These are phyloP conservation scores for Brassica incana DNA, from an alignment of 345 rosid genomes.

Conservation along the genomic window DNA sequence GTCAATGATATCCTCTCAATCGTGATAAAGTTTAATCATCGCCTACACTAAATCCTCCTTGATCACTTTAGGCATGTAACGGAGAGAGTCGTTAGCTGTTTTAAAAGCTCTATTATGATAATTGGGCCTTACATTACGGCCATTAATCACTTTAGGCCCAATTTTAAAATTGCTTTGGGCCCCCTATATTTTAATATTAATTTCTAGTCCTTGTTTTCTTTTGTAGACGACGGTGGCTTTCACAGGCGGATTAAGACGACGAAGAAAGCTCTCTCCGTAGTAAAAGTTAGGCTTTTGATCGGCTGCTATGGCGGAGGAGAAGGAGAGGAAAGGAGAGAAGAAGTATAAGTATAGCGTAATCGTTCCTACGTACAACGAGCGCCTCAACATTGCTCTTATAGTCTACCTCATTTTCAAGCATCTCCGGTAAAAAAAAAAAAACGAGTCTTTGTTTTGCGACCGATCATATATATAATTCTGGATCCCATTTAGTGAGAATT, in stretches of 20 bases:
- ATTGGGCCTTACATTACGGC: constrained; percentile 19
- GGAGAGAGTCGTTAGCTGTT: neutral
- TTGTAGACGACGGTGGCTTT: constrained; percentile 1
- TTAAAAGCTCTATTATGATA: neutral
- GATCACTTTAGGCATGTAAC: too few species aligned
- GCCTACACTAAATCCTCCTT: too few species aligned
- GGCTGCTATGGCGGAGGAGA: constrained; percentile 28
- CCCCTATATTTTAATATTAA: constrained; percentile 14
- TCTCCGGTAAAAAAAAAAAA: constrained; percentile 50
- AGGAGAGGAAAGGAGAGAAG: constrained; percentile 20
- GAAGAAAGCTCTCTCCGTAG: constrained; percentile 19
- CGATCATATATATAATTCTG: constrained; percentile 10
- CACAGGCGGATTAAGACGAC: neutral
- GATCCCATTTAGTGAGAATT: constrained; percentile 15
- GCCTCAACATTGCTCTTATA: constrained; percentile 81
- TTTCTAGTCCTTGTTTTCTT: neutral
- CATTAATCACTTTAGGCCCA: neutral
- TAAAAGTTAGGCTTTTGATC: neutral
- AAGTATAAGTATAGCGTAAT: constrained; percentile 77
- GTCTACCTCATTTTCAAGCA: constrained; percentile 94
- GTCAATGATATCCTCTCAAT: too few species aligned
- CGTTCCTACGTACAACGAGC: constrained; percentile 94
- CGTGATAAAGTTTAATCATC: too few species aligned
- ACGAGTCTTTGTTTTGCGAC: neutral
- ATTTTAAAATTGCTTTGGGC: too few species aligned